phyloP scores from a whole-genome alignment of 2,329 filamentous ascomycete species.

The Chaetomiaceae sp. region DNA sequence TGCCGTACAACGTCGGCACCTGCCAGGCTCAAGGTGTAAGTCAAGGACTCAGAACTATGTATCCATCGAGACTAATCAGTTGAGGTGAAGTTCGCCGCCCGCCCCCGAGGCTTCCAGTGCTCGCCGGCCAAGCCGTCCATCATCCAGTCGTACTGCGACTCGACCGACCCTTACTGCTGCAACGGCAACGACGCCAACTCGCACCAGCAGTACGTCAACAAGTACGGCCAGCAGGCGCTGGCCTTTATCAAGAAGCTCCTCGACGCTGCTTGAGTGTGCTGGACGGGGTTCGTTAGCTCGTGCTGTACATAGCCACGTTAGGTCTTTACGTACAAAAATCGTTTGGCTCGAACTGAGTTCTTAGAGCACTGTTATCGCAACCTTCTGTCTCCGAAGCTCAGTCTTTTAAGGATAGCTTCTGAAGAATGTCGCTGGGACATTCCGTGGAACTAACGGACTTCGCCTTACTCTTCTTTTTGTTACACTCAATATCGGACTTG shows the following conservation, averaged over 20 bases:
- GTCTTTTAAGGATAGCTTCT: too few relatives aligned
- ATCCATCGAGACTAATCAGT: background rate
- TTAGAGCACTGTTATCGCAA: too few relatives aligned
- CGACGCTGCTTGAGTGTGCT: conserved; percentile 18
- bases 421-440: too few relatives aligned
- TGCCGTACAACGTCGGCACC: conserved; percentile 58
- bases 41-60: background rate
- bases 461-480: too few relatives aligned
- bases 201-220: conserved; percentile 60
- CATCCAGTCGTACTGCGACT: conserved; percentile 63
- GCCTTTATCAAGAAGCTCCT: conserved; percentile 49
- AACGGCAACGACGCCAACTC: conserved; percentile 56
- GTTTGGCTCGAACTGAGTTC: too few relatives aligned
- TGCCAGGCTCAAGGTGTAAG: conserved; percentile 54
- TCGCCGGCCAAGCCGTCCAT: conserved; percentile 44
- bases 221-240: conserved; percentile 57
- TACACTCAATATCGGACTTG: too few relatives aligned
- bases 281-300: background rate
- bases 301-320: background rate
- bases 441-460: too few relatives aligned
- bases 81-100: conserved; percentile 63
- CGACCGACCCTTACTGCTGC: conserved; percentile 62
- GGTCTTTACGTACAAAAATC: background rate
- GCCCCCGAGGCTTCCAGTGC: conserved; percentile 54
- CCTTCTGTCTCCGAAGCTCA: too few relatives aligned